Evolutionary conservation across 2,329 filamentous ascomycete genomes (phyloP).

Genomic region (Neonectria neomacrospora): DNA sequence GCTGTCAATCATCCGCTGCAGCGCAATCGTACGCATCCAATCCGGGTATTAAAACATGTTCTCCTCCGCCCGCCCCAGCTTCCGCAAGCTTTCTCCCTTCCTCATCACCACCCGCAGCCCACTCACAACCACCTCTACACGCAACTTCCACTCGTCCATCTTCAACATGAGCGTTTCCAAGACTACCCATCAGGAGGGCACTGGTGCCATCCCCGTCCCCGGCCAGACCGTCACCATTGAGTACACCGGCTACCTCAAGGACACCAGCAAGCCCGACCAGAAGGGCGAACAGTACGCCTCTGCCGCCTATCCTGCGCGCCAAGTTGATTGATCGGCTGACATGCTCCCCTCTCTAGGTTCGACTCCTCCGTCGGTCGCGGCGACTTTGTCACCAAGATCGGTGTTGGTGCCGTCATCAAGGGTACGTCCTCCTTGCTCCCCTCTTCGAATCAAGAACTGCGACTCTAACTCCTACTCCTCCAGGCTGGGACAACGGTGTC

Average conservation of each 20-base stretch:
- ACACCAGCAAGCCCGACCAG: slow-evolving; percentile 67
- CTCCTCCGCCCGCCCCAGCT: slow-evolving; percentile 22
- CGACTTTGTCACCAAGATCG: slow-evolving; percentile 82
- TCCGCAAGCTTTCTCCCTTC: slow-evolving; percentile 11
- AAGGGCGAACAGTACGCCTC: slow-evolving; percentile 78
- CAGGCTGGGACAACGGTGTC: slow-evolving; percentile 89
- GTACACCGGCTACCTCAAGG: slow-evolving; percentile 90
- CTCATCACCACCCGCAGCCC: slow-evolving; percentile 31
- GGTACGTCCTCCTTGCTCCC: slow-evolving; percentile 62
- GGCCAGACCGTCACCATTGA: slow-evolving; percentile 86
- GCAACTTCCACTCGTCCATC: slow-evolving; percentile 8
- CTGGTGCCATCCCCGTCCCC: slow-evolving; percentile 66
- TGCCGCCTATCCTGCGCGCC: background rate
- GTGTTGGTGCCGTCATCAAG: slow-evolving; percentile 85
- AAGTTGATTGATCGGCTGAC: slow-evolving; percentile 20
- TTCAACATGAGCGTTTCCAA: slow-evolving; percentile 79
- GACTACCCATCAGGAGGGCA: slow-evolving; percentile 70
- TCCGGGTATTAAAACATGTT: slow-evolving; percentile 16
- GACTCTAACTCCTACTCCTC: background rate
- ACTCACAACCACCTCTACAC: background rate
- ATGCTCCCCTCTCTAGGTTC: slow-evolving; percentile 70
- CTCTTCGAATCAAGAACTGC: background rate
- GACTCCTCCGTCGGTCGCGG: slow-evolving; percentile 84
- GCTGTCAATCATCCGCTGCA: background rate
- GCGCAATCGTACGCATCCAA: background rate